Evolutionary conservation across 2,329 filamentous ascomycete species (phyloP), one percentile per base, ranked within the genome.

Genomic region (Cladophialophora chaetospira): DNA sequence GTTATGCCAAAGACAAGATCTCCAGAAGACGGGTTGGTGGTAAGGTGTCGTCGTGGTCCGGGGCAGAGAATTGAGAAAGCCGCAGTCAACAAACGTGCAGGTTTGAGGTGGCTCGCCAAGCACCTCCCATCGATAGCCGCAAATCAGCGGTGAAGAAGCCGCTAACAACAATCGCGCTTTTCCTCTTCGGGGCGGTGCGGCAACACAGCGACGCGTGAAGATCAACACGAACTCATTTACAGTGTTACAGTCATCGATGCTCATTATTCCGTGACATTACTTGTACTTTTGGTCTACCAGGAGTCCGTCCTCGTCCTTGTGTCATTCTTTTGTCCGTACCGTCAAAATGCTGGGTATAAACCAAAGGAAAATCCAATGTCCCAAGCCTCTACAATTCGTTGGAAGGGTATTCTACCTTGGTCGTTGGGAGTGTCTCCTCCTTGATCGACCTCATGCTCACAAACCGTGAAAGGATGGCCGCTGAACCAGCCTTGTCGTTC

Each of bases 401-500:
- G 57, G 78, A 81, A 17, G 79, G 79, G 68, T 83, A 83, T 58
- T 69, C 66, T 4, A 82, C 79, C 68, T 75, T 73, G 44, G 69
- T 69, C 26, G 73, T 74, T 2, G 73, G 70, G 44, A 80, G 63
- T 59, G 82, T 82, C 61, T 82, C 79, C 71, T 83, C 80, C 73
- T 83, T 83, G 63, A 83, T 74, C 15, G 78, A 67, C 69, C 80
- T 72, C 75, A 81, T 78, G 61, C 79, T 82, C 42, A 82, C 80
- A 62, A 83, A 83, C 31, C 81, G 68, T 6, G 72, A 69, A 61
- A 83, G 64, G 62, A 83, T 64, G 54, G 76, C 81, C 51, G 77
- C 74, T 58, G 76, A 80, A 4, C 80, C 80, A 17, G 80, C 80
- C 71, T 83, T 83, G 67, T 83, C 80, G 60, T 83, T 82, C 19